Conservation (phyloP, 345 rosid species). For the Populus davidiana region DNA sequence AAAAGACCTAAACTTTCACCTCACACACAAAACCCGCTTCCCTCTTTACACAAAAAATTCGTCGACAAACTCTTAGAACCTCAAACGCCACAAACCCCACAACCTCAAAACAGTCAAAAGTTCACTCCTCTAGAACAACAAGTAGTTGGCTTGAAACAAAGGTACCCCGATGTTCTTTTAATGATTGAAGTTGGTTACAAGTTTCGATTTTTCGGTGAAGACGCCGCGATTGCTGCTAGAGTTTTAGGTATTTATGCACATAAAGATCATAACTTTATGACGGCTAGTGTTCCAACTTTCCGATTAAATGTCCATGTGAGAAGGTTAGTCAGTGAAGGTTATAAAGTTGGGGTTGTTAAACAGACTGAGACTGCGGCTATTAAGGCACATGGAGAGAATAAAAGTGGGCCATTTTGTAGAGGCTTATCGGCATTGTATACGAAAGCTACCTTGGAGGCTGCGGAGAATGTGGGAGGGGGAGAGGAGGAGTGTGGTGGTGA, state of each 20-base stretch:
- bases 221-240: conserved; percentile 72
- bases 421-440: conserved; percentile 83
- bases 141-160: conserved; percentile 63
- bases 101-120: conserved; percentile 26
- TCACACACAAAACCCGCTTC: conserved; percentile 52
- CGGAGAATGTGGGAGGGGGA: conserved; percentile 66
- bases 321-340: conserved; percentile 77
- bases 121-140: conserved; percentile 87
- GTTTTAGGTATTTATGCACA: conserved; percentile 84
- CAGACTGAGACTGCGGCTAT: conserved; percentile 97
- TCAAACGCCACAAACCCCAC: conserved; percentile 1
- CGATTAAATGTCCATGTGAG: conserved; percentile 76
- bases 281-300: conserved; percentile 91
- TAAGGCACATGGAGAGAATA: conserved; percentile 68
- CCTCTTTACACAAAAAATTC: conserved; percentile 43
- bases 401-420: conserved; percentile 66
- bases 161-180: conserved; percentile 68
- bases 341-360: conserved; percentile 90
- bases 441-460: conserved; percentile 88
- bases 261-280: conserved; percentile 68
- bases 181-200: conserved; percentile 96
- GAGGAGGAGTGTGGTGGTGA: conserved; percentile 67
- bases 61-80: conserved; percentile 44
- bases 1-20: conserved; percentile 54
- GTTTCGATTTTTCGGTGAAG: conserved; percentile 88